A percentile compares a stretch with the other conserved stretches of the same genome.
Evolutionary conservation across 1,139 yeast genomes (phyloP).

Genomic region (Suhomyces yuchorum): DNA sequence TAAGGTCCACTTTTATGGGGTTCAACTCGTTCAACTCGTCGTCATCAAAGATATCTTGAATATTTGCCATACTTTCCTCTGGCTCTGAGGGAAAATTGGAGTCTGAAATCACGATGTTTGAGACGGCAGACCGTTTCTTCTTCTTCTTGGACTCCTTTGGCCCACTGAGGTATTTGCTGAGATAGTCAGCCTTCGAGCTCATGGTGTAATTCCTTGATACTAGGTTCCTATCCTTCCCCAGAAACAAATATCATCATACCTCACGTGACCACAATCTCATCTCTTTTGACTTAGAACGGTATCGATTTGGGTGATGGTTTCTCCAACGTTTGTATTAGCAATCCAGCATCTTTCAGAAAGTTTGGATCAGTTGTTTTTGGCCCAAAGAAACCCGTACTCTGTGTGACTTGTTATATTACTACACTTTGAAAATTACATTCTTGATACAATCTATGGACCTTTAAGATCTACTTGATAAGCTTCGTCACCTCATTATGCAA

Average conservation of each 20-base stretch:
- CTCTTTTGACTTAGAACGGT: too few relatives aligned
- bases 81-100: constrained; percentile 16
- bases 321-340: too few relatives aligned
- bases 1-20: constrained; percentile 25
- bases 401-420: too few relatives aligned
- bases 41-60: constrained; percentile 12
- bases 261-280: not conserved
- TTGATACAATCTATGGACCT: not conserved
- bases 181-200: constrained; percentile 48
- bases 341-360: too few relatives aligned
- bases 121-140: constrained; percentile 8
- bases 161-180: constrained; percentile 47
- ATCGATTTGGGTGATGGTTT: too few relatives aligned
- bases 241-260: not conserved
- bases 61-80: constrained; percentile 5
- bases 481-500: constrained; percentile 67
- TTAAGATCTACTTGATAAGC: constrained; percentile 11
- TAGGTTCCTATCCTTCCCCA: too few relatives aligned
- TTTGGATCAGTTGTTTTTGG: too few relatives aligned
- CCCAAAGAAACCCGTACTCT: too few relatives aligned
- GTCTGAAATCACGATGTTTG: constrained; percentile 20
- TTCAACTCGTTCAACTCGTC: constrained; percentile 28
- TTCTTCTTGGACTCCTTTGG: constrained; percentile 25
- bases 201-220: not conserved
- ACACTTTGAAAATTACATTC: too few relatives aligned